phyloP scores from a whole-genome alignment of 2,329 filamentous ascomycete genomes.

The Fusarium sp. region DNA sequence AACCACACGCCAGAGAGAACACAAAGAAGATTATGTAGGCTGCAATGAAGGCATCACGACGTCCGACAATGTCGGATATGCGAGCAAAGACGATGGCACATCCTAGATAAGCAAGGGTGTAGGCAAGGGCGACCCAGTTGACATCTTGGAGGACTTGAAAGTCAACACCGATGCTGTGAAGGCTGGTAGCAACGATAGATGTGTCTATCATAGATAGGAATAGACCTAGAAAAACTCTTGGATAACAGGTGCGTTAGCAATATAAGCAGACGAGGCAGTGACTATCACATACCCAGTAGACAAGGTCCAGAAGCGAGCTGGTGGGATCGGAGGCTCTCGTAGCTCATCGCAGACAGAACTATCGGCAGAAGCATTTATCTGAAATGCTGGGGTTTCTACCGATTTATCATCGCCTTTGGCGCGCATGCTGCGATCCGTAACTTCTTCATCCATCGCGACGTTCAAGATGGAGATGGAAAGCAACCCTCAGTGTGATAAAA shows the following conservation, averaged over 20 bases:
- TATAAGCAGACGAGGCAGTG: background rate
- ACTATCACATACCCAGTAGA: constrained; percentile 47
- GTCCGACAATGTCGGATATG: constrained; percentile 65
- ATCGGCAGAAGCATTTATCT: background rate
- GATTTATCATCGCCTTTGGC: background rate
- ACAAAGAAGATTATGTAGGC: constrained; percentile 65
- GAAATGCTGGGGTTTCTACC: background rate
- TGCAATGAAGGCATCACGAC: constrained; percentile 61
- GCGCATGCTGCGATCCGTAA: background rate
- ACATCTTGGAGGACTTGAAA: constrained; percentile 58
- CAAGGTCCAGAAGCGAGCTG: constrained; percentile 50
- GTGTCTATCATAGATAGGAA: constrained; percentile 70
- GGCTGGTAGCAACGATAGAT: constrained; percentile 68
- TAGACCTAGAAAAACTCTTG: constrained; percentile 62
- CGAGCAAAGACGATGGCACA: constrained; percentile 67
- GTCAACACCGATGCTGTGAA: constrained; percentile 66
- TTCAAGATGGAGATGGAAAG: background rate
- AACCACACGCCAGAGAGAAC: constrained; percentile 67
- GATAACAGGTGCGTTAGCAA: background rate
- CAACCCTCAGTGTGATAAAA: background rate
- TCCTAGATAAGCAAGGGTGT: constrained; percentile 67
- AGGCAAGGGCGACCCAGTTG: constrained; percentile 67
- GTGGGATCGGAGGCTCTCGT: constrained; percentile 39
- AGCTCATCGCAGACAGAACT: background rate
- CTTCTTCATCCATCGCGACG: background rate